Evolutionary conservation across 73 alveolate species (phyloP).

Genomic region (Paramecium biaurelia): DNA sequence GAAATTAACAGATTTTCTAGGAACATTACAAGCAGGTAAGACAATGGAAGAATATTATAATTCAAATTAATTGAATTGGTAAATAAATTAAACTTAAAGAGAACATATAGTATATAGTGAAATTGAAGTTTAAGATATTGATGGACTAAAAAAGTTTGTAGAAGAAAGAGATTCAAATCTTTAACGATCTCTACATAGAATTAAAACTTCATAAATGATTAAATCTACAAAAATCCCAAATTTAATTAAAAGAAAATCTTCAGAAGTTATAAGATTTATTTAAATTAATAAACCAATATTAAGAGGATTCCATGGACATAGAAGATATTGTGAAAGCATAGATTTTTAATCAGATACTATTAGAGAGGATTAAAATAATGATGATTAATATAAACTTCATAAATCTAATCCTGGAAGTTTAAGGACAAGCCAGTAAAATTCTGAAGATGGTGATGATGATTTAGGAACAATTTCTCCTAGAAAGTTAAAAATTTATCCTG

Average conservation of each 20-base stretch:
- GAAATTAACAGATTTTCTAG: neutral
- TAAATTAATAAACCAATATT: neutral
- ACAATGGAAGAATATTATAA: neutral
- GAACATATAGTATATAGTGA: neutral
- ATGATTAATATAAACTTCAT: neutral
- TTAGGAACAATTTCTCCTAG: neutral
- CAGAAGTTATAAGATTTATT: neutral
- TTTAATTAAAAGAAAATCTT: neutral
- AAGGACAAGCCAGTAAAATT: neutral
- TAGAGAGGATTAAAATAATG: neutral
- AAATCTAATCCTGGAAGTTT: neutral
- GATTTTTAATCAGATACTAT: neutral
- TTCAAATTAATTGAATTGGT: neutral
- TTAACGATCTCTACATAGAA: neutral
- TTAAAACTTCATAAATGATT: neutral
- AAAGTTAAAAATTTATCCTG: neutral
- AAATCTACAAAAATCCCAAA: neutral
- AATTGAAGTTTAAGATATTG: neutral
- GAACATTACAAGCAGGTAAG: neutral
- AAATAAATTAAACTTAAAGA: neutral
- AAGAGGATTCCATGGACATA: neutral
- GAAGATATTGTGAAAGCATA: neutral
- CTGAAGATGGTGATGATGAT: neutral
- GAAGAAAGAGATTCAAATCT: neutral
- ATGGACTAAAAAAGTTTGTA: neutral